Conservation (phyloP, 2,329 filamentous ascomycete species). For the Pseudogymnoascus sp. region DNA sequence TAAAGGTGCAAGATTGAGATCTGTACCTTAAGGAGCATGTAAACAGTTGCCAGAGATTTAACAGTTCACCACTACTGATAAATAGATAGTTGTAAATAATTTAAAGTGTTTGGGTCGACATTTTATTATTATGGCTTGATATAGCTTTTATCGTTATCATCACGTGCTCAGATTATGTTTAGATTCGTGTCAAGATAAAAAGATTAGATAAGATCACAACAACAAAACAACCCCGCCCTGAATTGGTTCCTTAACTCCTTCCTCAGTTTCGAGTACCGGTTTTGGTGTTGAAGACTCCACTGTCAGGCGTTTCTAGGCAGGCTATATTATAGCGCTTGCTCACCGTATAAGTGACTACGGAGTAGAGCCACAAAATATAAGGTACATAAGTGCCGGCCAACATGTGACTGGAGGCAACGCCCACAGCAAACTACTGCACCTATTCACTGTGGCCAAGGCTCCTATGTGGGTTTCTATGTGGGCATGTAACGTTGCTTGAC, state of each 20-base stretch:
- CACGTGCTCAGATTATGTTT: neutral
- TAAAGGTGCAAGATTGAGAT: neutral
- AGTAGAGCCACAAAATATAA: neutral
- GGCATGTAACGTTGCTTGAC: constrained; percentile 2
- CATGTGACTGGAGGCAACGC: neutral
- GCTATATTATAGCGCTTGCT: neutral
- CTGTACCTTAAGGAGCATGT: neutral
- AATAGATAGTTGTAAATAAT: neutral
- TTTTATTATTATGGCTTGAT: neutral
- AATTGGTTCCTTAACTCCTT: neutral
- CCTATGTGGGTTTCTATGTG: neutral
- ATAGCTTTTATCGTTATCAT: neutral
- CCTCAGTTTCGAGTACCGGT: neutral
- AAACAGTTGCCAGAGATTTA: neutral
- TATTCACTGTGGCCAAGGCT: neutral
- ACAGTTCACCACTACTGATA: neutral
- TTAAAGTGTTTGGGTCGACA: no score
- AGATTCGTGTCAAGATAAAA: neutral
- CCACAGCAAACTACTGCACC: neutral
- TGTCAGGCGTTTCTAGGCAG: neutral
- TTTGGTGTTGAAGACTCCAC: neutral
- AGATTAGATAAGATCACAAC: constrained; percentile 2
- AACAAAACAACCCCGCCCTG: neutral
- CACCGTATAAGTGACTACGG: neutral
- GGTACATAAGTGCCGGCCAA: neutral